Conservation (phyloP, 2,329 filamentous ascomycete species). For the Bipolaris sorokiniana region DNA sequence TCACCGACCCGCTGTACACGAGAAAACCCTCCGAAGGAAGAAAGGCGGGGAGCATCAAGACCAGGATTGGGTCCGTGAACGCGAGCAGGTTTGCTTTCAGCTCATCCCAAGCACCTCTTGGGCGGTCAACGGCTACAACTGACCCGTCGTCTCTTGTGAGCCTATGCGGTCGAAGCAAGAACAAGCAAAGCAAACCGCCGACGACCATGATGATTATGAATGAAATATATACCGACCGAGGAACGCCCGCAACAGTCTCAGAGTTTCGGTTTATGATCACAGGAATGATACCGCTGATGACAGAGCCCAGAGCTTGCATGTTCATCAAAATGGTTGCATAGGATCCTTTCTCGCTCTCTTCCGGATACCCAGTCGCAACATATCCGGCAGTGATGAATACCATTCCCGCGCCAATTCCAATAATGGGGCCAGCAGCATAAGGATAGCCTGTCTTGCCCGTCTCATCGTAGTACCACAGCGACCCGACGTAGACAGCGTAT, state of each 20-base stretch:
- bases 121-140: conserved; percentile 35
- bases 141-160: conserved; percentile 40
- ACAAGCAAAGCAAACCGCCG: conserved; percentile 33
- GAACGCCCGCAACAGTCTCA: conserved; percentile 37
- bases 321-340: conserved; percentile 42
- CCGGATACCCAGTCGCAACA: conserved; percentile 39
- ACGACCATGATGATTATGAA: conserved; percentile 40
- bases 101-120: conserved; percentile 36
- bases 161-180: conserved; percentile 37
- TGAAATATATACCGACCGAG: conserved; percentile 38
- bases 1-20: conserved; percentile 43
- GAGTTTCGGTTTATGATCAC: conserved; percentile 41
- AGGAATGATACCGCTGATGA: conserved; percentile 41
- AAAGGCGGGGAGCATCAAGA: conserved; percentile 41
- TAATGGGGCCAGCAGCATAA: conserved; percentile 38
- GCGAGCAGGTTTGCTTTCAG: conserved; percentile 34
- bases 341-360: conserved; percentile 39
- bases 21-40: conserved; percentile 39
- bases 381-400: conserved; percentile 43
- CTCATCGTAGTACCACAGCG: conserved; percentile 44
- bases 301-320: conserved; percentile 39
- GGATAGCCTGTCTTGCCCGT: conserved; percentile 41
- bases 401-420: conserved; percentile 43
- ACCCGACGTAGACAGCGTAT: conserved; percentile 41
- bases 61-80: conserved; percentile 35